Base-by-base conservation (phyloP, 805 yeast genomes). In the Pichia cabralensis region DNA sequence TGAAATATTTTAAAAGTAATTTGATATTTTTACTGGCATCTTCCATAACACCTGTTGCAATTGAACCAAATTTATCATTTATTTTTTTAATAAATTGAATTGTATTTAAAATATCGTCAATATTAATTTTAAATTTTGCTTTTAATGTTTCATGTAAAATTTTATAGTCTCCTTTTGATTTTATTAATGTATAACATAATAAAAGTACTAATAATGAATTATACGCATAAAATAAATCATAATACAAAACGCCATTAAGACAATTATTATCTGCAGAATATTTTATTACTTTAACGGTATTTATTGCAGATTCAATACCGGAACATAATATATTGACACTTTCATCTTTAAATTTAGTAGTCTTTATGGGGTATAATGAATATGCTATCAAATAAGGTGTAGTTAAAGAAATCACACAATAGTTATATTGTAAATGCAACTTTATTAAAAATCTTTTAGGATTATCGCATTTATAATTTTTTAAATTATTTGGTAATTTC, bases 151-250 rank as follows among this genome's bases (percentile, higher is more conserved):
- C 37, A 10, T 35, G 17, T 15, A 44, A 31, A 18, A 43, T 30
- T 23, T 36, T 30, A 19, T 35, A 35, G 23, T 30, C 37, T 12
- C 7, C 22, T 6, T 33, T 33, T 10, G 33, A 38, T 18, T 43
- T 39, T 13, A 43, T 33, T 28, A 46, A 53, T 34, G 62, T 52
- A 36, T 49, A 53, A 19, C 57, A 52, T 26, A 60, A 35, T 12
- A 61, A 51, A n/a, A 62, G 39, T 1, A 54, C 52, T 49, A 64
- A 45, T 2, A 53, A 46, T 3, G 64, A 52, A 30, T 53, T 52
- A 38, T 64, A 64, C 3, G 57, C 62, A 40, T 49, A 50, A 45
- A 58, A 58, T 30, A 62, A 45, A 40, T 64, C 68, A 12, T 48
- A 44, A 18, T 56, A 55, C 8, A 59, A 23, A 5, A 61, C 52